phyloP scores from a whole-genome alignment of 1,284 basidiomycete species.

The Cutaneotrichosporon sp. region DNA sequence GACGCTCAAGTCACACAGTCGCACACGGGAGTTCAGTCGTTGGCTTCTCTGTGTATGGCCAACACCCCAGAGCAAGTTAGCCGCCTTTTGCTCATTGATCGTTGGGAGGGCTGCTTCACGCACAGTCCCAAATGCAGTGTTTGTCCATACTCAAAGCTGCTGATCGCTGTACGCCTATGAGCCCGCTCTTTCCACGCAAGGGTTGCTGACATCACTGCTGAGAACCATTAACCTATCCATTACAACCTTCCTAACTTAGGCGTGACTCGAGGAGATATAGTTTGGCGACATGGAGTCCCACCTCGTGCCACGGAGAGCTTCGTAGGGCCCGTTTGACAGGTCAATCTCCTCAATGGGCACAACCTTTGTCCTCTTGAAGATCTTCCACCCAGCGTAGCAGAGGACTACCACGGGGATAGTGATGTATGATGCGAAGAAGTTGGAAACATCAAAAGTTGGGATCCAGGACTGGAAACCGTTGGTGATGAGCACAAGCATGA shows the following conservation, averaged over 20 bases:
- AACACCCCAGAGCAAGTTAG: no score
- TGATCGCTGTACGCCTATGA: no score
- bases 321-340: constrained; percentile 49
- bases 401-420: constrained; percentile 22
- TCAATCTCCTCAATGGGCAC: constrained; percentile 63
- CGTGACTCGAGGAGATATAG: neutral
- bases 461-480: constrained; percentile 14
- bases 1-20: no score
- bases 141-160: no score
- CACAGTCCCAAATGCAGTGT: no score
- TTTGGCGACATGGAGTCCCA: constrained; percentile 9
- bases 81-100: no score
- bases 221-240: no score
- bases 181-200: no score
- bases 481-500: constrained; percentile 15
- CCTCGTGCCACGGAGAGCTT: constrained; percentile 11
- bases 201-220: no score
- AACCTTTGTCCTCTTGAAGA: constrained; percentile 11
- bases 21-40: no score
- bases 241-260: neutral
- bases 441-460: constrained; percentile 1
- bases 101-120: no score
- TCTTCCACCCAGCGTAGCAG: constrained; percentile 10
- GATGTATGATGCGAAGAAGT: constrained; percentile 25
- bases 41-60: no score